These are phyloP conservation scores for Neonectria punicea DNA, from an alignment of 2,329 filamentous ascomycete species.

Conservation along the genomic window DNA sequence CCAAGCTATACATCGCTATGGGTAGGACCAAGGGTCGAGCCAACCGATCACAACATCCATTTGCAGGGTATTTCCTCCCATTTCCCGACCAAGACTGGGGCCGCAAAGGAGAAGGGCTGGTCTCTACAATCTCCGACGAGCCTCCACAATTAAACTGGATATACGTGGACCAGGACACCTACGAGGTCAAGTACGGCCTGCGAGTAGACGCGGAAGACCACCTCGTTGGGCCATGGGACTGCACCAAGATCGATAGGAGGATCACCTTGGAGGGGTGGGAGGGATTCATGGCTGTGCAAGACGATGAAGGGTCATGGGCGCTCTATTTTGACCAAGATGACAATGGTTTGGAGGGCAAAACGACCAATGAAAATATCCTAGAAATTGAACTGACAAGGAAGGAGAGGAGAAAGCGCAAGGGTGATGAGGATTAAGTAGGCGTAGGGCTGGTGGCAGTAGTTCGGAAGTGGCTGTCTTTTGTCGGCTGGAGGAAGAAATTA, in stretches of 20 bases:
- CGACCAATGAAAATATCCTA: not conserved
- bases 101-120: too few species aligned
- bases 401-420: slow-evolving; percentile 2
- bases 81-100: too few species aligned
- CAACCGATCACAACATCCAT: too few species aligned
- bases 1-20: too few species aligned
- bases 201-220: not conserved
- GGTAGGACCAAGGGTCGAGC: too few species aligned
- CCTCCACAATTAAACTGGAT: not conserved
- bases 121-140: too few species aligned
- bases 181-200: not conserved
- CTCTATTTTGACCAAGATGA: slow-evolving; percentile 9
- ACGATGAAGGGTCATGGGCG: not conserved
- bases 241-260: not conserved
- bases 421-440: not conserved
- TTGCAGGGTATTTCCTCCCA: too few species aligned
- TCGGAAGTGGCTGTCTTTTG: too few species aligned
- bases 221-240: slow-evolving; percentile 1
- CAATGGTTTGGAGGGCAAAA: not conserved
- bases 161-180: not conserved
- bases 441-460: not conserved
- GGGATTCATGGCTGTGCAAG: slow-evolving; percentile 2
- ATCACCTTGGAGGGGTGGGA: slow-evolving; percentile 2
- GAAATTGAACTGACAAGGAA: slow-evolving; percentile 1
- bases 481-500: too few species aligned